These are phyloP conservation scores for Paecilomyces variotii DNA, from an alignment of 2,329 filamentous ascomycete genomes.

Conservation along the genomic window DNA sequence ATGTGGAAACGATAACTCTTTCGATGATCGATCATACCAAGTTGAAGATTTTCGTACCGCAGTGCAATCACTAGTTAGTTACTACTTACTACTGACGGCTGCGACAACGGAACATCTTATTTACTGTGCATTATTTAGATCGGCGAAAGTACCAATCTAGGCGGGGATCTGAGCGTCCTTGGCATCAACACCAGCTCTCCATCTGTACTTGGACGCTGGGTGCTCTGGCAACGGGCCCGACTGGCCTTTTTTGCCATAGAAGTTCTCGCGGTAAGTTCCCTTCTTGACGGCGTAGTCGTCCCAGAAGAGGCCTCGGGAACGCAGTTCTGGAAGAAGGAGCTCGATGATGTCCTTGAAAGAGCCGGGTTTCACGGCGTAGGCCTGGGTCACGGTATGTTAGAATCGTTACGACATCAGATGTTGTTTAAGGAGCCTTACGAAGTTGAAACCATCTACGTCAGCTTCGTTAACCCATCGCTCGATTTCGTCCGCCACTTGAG, in stretches of 20 bases:
- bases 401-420: constrained; percentile 6
- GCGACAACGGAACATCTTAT: no score
- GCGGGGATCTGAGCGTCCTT: constrained; percentile 20
- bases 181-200: constrained; percentile 28
- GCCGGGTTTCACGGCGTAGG: constrained; percentile 59
- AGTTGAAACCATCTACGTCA: constrained; percentile 68
- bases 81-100: no score
- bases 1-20: no score
- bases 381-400: constrained; percentile 27
- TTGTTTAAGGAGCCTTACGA: constrained; percentile 41
- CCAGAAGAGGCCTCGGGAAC: constrained; percentile 42
- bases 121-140: background rate
- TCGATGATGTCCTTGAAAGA: constrained; percentile 63
- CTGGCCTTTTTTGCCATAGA: constrained; percentile 25
- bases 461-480: constrained; percentile 61
- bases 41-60: no score
- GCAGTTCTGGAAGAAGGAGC: constrained; percentile 56
- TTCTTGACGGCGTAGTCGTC: constrained; percentile 29
- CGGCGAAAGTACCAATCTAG: background rate
- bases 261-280: constrained; percentile 34
- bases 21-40: no score
- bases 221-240: constrained; percentile 26
- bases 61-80: no score
- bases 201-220: constrained; percentile 29
- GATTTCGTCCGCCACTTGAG: constrained; percentile 58